These are phyloP conservation scores for Eucalyptus cloeziana DNA, from an alignment of 345 rosid genomes.

Conservation along the genomic window DNA sequence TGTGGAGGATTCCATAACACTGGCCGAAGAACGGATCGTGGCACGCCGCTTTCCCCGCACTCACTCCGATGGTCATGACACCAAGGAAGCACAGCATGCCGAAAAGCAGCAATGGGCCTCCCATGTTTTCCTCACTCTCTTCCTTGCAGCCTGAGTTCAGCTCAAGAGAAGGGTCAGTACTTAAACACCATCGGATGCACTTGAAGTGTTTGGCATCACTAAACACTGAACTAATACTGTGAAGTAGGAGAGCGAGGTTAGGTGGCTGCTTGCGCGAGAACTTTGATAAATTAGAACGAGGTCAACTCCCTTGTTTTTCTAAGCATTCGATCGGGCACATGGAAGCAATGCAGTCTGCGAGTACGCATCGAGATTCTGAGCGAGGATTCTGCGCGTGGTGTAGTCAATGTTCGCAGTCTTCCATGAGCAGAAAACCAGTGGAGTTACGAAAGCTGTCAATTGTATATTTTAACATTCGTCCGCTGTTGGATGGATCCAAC, in stretches of 20 bases:
- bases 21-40: neutral
- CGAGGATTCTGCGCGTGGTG: neutral
- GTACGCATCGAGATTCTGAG: neutral
- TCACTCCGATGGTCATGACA: neutral
- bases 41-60: neutral
- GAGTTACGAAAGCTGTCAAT: neutral
- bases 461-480: neutral
- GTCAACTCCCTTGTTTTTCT: neutral
- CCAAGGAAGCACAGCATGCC: neutral
- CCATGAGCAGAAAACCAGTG: neutral
- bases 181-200: neutral
- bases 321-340: neutral
- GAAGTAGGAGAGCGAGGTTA: neutral
- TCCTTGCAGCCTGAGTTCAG: neutral
- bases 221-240: neutral
- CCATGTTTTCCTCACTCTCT: neutral
- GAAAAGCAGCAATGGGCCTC: neutral
- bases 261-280: neutral
- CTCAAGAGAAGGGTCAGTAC: neutral
- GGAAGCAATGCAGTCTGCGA: neutral
- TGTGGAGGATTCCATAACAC: slow-evolving; percentile 3
- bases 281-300: neutral
- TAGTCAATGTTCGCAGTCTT: neutral
- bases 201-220: neutral
- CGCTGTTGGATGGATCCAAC: neutral